Evolutionary conservation across 1,284 basidiomycete species (phyloP).

Genomic region (Coniferiporia sulphurascens): DNA sequence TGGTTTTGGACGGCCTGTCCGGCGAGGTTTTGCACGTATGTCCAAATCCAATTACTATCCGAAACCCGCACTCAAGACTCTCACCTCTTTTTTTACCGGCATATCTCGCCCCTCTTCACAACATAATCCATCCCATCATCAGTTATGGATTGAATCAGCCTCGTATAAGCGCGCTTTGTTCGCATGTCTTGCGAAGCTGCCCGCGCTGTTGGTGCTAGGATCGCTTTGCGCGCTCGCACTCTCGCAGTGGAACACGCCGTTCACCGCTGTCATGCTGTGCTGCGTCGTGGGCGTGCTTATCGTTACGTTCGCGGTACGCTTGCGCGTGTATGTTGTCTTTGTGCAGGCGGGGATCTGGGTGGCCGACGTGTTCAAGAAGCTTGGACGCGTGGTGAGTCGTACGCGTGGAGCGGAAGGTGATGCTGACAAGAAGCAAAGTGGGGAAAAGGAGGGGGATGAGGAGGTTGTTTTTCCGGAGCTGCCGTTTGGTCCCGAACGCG

Average conservation of each 20-base stretch:
- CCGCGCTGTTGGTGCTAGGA: conserved; percentile 10
- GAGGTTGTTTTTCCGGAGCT: neutral
- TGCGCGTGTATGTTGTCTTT: neutral
- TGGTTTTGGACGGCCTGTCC: conserved; percentile 11
- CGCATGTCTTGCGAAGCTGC: conserved; percentile 15
- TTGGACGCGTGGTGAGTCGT: neutral
- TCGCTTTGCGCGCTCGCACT: conserved; percentile 13
- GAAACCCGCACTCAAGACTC: neutral
- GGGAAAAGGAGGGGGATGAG: neutral
- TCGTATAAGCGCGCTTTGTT: conserved; percentile 10
- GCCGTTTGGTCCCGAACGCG: neutral
- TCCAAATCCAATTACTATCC: neutral
- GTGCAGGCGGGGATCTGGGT: neutral
- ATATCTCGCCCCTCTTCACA: neutral
- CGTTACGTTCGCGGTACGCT: neutral
- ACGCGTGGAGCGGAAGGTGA: too few species aligned
- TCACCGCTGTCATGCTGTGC: conserved; percentile 10
- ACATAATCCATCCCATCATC: neutral
- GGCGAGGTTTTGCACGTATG: conserved; percentile 16
- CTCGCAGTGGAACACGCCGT: conserved; percentile 6
- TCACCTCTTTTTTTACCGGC: neutral
- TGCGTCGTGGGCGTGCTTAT: neutral
- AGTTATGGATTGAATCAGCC: conserved; percentile 11
- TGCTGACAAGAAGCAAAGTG: neutral
- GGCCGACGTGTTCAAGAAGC: neutral